phyloP scores from a whole-genome alignment of 2,329 filamentous ascomycete genomes.

The Talaromyces sp. region DNA sequence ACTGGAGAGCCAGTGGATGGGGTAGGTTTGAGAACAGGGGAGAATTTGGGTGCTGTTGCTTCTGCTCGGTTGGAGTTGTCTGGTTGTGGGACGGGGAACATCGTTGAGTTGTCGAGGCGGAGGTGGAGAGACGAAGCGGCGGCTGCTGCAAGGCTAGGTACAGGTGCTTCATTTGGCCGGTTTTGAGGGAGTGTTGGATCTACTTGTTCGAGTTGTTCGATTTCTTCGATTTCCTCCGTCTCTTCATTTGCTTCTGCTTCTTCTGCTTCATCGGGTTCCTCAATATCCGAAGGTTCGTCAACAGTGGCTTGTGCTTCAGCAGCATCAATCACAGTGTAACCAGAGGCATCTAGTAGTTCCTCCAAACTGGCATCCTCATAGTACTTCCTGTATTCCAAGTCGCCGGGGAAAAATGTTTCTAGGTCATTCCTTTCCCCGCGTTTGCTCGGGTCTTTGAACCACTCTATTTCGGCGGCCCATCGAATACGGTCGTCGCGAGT shows the following conservation, averaged over 20 bases:
- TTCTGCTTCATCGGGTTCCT: constrained; percentile 24
- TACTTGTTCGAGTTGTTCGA: neutral
- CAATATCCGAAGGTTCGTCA: constrained; percentile 14
- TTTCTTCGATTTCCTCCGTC: neutral
- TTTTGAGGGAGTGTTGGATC: constrained; percentile 49
- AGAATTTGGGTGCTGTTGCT: constrained; percentile 34
- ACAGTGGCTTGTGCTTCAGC: constrained; percentile 7
- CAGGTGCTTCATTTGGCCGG: constrained; percentile 39
- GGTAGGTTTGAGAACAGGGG: constrained; percentile 35
- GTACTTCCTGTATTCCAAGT: constrained; percentile 1
- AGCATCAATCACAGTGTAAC: constrained; percentile 35
- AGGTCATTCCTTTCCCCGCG: constrained; percentile 15
- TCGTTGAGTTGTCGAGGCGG: constrained; percentile 33
- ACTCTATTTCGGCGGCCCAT: constrained; percentile 45
- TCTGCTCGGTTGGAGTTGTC: constrained; percentile 32
- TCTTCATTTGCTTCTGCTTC: constrained; percentile 20
- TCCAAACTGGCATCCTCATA: constrained; percentile 35
- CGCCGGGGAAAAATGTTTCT: constrained; percentile 19
- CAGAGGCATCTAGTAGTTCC: constrained; percentile 42
- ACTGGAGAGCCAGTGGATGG: constrained; percentile 21
- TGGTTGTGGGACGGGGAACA: constrained; percentile 32
- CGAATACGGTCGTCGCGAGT: constrained; percentile 61
- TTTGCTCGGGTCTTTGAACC: constrained; percentile 33
- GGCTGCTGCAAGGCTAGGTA: constrained; percentile 27
- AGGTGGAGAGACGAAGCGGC: constrained; percentile 33